Base-by-base conservation (phyloP, 2,329 filamentous ascomycete species). In the Aspergillus floridensis region DNA sequence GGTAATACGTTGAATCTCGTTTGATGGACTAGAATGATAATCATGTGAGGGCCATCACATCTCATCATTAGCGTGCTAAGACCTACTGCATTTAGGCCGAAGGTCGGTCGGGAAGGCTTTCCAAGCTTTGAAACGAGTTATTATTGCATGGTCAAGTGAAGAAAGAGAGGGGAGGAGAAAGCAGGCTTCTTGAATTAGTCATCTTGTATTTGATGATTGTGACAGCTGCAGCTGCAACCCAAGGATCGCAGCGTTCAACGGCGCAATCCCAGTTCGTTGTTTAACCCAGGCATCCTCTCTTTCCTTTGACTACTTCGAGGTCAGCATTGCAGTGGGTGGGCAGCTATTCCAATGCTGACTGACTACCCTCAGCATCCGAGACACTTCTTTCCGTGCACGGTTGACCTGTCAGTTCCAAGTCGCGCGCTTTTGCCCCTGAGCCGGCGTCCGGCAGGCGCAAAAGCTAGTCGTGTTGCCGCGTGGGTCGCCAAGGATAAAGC, bases 141-240 rank as follows among this genome's bases (percentile, higher is more conserved):
- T 35, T 35, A 35, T 12, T 35, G 32, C 14, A 35, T 35, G 11
- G 10, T 35, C 10, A 35, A 16, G 4, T 6, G 32, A 16, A 35
- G 32, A 35, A 35, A 35, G 12, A 35, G 32, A 16, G 32, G 5
- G 11, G 32, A 16, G 11, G 11, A 16, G 32, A 16, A 16, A 7
- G 26, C 26, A 10, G 26, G 26, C 26, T 35, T 5, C 2, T 16
- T 35, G 32, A 3, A 12, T 35, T 35, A 16, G 32, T 35, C 32
- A 12, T 35, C 32, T 16, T 3, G 5, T 35, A 11, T 35, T 12
- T 35, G 32, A 16, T 54, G 24, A 38, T 29, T 46, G 21, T 62
- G 62, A 62, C 60, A 62, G 57, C 59, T 62, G 61, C 56, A 63
- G 58, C 54, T 38, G n/a, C 41, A 22, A 59, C 38, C 26, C 26